Conservation (phyloP, 2,329 filamentous ascomycete species). For the Scolecobasidium constrictum region DNA sequence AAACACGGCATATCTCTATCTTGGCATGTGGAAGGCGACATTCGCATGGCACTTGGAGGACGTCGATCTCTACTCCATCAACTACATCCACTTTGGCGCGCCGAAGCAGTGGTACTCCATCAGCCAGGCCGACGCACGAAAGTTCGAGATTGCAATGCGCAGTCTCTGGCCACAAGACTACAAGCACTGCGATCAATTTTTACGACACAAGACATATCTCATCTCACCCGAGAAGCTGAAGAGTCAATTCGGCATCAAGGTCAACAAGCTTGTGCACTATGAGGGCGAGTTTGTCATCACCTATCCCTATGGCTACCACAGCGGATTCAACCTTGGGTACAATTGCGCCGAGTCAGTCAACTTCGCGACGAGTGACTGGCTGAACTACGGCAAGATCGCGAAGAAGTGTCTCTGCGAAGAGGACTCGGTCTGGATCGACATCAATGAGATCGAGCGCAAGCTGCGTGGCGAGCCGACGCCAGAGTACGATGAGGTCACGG, state of each 20-base stretch:
- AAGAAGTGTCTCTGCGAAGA: constrained; percentile 96
- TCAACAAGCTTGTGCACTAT: constrained; percentile 91
- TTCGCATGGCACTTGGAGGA: constrained; percentile 99
- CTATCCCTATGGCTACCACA: constrained; percentile 97
- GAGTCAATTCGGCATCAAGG: constrained; percentile 84
- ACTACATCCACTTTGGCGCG: constrained; percentile 97
- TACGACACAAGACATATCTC: constrained; percentile 94
- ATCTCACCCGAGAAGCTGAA: constrained; percentile 84
- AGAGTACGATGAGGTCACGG: constrained; percentile 70
- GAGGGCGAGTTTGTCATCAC: constrained; percentile 98
- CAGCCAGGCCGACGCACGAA: constrained; percentile 83
- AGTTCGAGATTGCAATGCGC: constrained; percentile 92
- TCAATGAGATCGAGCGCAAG: constrained; percentile 90
- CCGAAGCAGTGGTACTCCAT: constrained; percentile 99
- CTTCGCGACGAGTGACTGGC: constrained; percentile 90
- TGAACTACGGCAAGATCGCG: constrained; percentile 88
- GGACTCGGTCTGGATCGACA: constrained; percentile 97
- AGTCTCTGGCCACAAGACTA: constrained; percentile 89
- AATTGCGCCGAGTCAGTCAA: constrained; percentile 99
- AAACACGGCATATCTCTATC: constrained; percentile 93
- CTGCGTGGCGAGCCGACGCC: constrained; percentile 72
- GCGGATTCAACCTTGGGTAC: constrained; percentile 94
- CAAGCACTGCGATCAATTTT: constrained; percentile 90
- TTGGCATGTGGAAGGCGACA: constrained; percentile 99
- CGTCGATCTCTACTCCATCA: constrained; percentile 98